Conservation (phyloP, 768 basidiomycete species). For the Lactifluus subvellereus region DNA sequence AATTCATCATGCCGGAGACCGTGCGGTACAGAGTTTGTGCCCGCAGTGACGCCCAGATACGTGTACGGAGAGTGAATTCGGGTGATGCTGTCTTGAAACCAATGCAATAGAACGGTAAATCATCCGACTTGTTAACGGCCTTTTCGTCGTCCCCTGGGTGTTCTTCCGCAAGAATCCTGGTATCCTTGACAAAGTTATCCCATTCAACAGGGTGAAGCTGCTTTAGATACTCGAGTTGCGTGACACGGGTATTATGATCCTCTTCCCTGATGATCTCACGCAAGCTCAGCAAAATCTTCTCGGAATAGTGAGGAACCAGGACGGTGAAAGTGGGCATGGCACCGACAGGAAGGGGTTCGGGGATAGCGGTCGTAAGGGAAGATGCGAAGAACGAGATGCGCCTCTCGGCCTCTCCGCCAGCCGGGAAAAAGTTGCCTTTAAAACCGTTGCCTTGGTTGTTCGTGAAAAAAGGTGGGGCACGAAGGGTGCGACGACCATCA, state of each 20-base stretch:
- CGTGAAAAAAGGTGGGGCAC: slow-evolving; percentile 97
- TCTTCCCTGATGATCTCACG: slow-evolving; percentile 99
- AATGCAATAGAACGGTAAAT: slow-evolving; percentile 98
- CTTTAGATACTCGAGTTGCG: slow-evolving; percentile 95
- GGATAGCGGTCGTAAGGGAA: slow-evolving; percentile 91
- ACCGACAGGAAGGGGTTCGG: slow-evolving; percentile 92
- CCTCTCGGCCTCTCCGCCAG: slow-evolving; percentile 91
- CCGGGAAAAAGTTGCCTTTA: slow-evolving; percentile 87
- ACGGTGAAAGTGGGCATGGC: slow-evolving; percentile 99
- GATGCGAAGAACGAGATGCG: slow-evolving; percentile 99
- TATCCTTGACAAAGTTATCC: slow-evolving; percentile 99
- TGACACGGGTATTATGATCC: slow-evolving; percentile 94
- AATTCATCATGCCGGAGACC: slow-evolving; percentile 99
- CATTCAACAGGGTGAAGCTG: slow-evolving; percentile 98
- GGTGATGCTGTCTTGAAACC: slow-evolving; percentile 99
- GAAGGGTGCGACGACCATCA: slow-evolving; percentile 84
- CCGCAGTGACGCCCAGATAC: slow-evolving; percentile 98
- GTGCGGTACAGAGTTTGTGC: slow-evolving; percentile 98
- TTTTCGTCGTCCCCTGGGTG: slow-evolving; percentile 64
- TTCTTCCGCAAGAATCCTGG: slow-evolving; percentile 97
- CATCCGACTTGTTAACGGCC: slow-evolving; percentile 62
- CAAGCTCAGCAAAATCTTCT: slow-evolving; percentile 94
- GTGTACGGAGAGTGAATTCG: slow-evolving; percentile 96
- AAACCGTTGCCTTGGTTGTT: slow-evolving; percentile 70
- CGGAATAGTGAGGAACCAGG: slow-evolving; percentile 96